Evolutionary conservation across 169 alveolate species (phyloP).

Genomic region (Eimeria necatrix): DNA sequence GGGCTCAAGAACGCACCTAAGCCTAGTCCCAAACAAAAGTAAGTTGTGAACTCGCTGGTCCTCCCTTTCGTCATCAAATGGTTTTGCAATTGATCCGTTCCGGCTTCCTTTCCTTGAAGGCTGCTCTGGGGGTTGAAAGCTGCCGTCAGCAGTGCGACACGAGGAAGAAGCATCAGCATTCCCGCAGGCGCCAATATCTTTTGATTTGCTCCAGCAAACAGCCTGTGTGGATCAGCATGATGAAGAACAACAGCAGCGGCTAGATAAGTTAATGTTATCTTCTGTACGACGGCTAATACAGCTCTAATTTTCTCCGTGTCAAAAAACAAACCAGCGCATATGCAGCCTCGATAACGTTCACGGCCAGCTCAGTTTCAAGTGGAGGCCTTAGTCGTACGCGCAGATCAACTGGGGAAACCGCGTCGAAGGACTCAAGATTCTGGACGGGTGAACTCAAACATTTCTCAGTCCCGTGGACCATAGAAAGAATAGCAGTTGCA

Average conservation of each 20-base stretch:
- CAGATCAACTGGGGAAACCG: constrained; percentile 5
- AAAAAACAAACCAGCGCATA: constrained; percentile 61
- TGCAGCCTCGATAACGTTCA: constrained; percentile 63
- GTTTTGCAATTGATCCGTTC: constrained; percentile 2
- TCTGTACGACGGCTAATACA: neutral
- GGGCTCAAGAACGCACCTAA: constrained; percentile 16
- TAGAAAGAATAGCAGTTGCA: constrained; percentile 64
- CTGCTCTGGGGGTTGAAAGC: constrained; percentile 9
- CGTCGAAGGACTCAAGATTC: neutral
- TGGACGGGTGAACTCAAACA: constrained; percentile 19
- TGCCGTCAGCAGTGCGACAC: constrained; percentile 3
- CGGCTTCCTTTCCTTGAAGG: neutral
- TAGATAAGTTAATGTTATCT: too few relatives aligned
- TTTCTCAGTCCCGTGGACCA: constrained; percentile 70
- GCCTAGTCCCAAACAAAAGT: constrained; percentile 55
- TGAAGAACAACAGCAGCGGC: too few relatives aligned
- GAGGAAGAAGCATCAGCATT: neutral
- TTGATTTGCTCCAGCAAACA: constrained; percentile 56
- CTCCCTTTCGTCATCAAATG: neutral
- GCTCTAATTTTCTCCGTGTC: neutral
- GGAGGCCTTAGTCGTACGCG: constrained; percentile 68
- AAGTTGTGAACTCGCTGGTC: constrained; percentile 34
- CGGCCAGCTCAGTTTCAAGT: constrained; percentile 67
- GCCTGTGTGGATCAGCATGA: constrained; percentile 32
- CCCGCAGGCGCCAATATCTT: neutral